Base-by-base conservation (phyloP, 2,329 filamentous ascomycete genomes). In the Epichloe uncinata region DNA sequence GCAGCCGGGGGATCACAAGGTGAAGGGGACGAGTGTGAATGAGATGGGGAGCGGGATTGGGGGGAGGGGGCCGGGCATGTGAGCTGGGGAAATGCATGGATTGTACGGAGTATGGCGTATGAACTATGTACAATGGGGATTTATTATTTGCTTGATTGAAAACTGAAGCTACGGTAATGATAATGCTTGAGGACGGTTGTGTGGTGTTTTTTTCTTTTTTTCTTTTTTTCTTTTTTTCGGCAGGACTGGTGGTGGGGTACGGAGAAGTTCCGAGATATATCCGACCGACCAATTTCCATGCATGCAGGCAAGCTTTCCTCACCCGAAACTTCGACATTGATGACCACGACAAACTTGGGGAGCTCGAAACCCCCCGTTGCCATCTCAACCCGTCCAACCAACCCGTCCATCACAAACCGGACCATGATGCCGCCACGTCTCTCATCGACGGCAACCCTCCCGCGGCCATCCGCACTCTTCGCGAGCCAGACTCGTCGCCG, bases 1-100 rank as follows among this genome's bases (percentile, higher is more conserved):
- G 36, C 95, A 96, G 65, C 93, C 91, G 12, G 79, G 79, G 44
- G 93, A 98, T 69, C 93, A 98, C 69, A 79, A 77, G 68, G 22
- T 84, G 20, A 81, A 79, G 69, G 79, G 79, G 7, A 73, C 73
- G 45, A 65, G 60, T 42, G 63, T 73, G 42, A 79, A 77, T 56
- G 67, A 73, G 63, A 72, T 81, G 67, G 77, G 77, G 0, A 73
- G 72, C 52, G 69, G 71, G 1, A 72, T 81, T 58, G 75, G 77
- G 2, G 2, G 70, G 3, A 58, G 66, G 26, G 62, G 66, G 8
- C 61, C 63, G 42, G 67, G 67, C 0, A 51, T 60, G 34, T 69
- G 56, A 56, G 16, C 20, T 0, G 7, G 16, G 18, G n/a, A 8
- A 8, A 18, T 2, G 8, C 1, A 30, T 11, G 26, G 26, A 30